Conservation (phyloP, 1,284 basidiomycete species). For the Ceratobasidium theobromae region DNA sequence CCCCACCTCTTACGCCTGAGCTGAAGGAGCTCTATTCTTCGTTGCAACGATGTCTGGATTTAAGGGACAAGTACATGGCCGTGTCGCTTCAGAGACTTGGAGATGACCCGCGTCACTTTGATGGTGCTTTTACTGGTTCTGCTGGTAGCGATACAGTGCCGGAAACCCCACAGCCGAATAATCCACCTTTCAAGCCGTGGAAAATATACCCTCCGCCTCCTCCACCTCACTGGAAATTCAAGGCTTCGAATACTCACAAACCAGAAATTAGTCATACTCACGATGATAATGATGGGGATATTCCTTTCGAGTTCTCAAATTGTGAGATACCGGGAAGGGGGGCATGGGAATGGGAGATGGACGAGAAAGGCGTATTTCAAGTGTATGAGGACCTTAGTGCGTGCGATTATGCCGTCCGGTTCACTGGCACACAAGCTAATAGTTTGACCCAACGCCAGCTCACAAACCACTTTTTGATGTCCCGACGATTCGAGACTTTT, state of each 20-base stretch:
- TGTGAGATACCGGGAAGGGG: conserved; percentile 70
- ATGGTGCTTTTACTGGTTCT: conserved; percentile 64
- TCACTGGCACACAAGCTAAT: not conserved
- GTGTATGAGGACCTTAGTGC: conserved; percentile 57
- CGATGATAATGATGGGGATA: conserved; percentile 43
- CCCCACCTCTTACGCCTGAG: conserved; percentile 37
- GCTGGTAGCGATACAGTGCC: not conserved
- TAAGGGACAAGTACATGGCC: conserved; percentile 90
- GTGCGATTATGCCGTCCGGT: not conserved
- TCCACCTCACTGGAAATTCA: conserved; percentile 91
- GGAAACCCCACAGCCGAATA: conserved; percentile 34
- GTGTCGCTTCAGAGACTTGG: conserved; percentile 84
- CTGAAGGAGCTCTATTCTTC: conserved; percentile 45
- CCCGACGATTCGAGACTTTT: conserved; percentile 91
- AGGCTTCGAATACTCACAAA: conserved; percentile 52
- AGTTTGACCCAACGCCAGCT: not conserved
- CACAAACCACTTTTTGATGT: conserved; percentile 70
- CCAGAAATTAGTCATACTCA: conserved; percentile 42
- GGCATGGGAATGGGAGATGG: conserved; percentile 67
- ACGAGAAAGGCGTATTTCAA: conserved; percentile 85
- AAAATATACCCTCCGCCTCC: conserved; percentile 87
- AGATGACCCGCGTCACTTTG: conserved; percentile 89
- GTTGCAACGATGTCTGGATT: conserved; percentile 77
- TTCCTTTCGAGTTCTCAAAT: conserved; percentile 66
- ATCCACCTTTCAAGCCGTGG: conserved; percentile 61